Evolutionary conservation across 352 stramenopile genomes (phyloP), one percentile per base, ranked within the genome.

Genomic region (Peronospora farinosa): DNA sequence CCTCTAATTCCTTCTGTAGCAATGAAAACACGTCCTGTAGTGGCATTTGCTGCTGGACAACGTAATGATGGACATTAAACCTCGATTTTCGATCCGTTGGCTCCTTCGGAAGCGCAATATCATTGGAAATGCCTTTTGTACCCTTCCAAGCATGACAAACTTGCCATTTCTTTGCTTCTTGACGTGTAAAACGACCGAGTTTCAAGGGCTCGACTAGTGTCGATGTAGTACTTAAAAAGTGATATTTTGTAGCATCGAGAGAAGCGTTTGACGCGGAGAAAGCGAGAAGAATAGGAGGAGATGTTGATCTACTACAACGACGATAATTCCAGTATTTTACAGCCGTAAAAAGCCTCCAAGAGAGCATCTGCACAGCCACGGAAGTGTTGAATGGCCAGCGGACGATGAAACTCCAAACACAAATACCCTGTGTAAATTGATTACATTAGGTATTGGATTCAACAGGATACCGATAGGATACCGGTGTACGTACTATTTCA

Each of bases 21-120:
- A 73, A 58, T 39, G 59, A 59, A 35, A 87, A 70, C 5, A 89
- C 69, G 25, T 75, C 60, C 1, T 67, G 44, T 36, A 89, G 57
- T 19, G 67, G 64, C 67, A 65, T 74, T 45, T 79, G 51, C 54
- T 74, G 48, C 38, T 69, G 40, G 19, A 72, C 67, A 13, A 89
- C 62, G 40, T 60, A 69, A 17, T 58, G 54, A 52, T 85, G 70
- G 36, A 87, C 67, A 40, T 76, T 85, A 44, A 70, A 47, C 32
- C 37, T 54, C 11, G 3, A 27, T 44, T 37, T 57, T 19, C 19
- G 48, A 10, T 0, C 23, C 25, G 37, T 30, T 15, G 35, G 39
- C 48, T 53, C 13, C 17, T 42, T 47, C 15, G 46, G 33, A 19
- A 17, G 27, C 7, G 19, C 1, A 32, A 1, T 3, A 47, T 37